Base-by-base conservation (phyloP, 192 early-diverging fungal genomes). In the Backusella mclennaniae region DNA sequence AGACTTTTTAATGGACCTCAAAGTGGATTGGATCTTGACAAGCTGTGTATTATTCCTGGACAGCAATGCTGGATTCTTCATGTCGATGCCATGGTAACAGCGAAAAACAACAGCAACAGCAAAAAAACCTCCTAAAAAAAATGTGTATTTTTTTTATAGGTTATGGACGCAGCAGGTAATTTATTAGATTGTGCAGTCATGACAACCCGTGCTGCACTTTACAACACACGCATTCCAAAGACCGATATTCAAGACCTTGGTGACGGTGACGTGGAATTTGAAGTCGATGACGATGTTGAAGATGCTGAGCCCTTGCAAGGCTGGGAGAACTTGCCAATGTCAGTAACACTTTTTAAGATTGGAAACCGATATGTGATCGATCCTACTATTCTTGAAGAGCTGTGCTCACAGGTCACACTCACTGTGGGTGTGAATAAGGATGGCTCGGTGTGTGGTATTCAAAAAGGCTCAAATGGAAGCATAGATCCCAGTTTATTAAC, bases 11-110 rank as follows among this genome's bases (percentile, higher is more conserved):
- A 93, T 84, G 89, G 92, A 6, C 85, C 93, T 19, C 91, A 95
- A 53, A 89, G 91, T 73, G 97, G 97, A 6, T 80, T 99, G 21
- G 93, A 98, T 79, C 85, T 98, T 29, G 86, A 88, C 63, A 88
- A 91, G 38, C 89, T 99, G 26, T 95, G 93, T 80, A 97, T 99
- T 74, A 95, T 98, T 75, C 95, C 95, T 7, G 92, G 93, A 17
- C 84, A 92, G 68, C 89, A 93, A 17, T 97, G 95, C 82, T 99
- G 96, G 96, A 84, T 97, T 46, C 81, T 98, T 14, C 92, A 96
- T 70, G 85, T 97, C 8, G 97, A 98, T 74, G 97, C 93, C 2
- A 81, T 97, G 87, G 93, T 92, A 82, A 73, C 73, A 21, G 3
- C 42, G 42, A 49, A 49, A 49, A 49, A 49, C 19, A 19, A 19